Evolutionary conservation across 352 stramenopile genomes (phyloP).

Genomic region (Pythium rishiriense): DNA sequence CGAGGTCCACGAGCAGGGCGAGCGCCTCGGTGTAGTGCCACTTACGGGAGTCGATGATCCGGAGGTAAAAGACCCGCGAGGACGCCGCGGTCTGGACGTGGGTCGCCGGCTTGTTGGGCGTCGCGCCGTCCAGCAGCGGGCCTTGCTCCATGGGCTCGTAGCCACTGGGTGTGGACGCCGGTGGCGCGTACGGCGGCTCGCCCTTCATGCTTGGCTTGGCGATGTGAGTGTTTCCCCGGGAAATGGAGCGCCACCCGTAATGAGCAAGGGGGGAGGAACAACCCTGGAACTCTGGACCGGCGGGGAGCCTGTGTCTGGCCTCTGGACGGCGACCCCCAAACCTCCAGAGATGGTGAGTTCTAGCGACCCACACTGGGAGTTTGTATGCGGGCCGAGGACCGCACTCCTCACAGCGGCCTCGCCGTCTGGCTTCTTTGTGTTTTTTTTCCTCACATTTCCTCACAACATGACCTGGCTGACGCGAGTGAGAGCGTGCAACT

Average conservation of each 20-base stretch:
- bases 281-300: neutral
- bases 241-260: neutral
- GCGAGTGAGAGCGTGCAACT: constrained; percentile 1
- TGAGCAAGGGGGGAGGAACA: neutral
- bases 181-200: constrained; percentile 17
- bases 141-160: constrained; percentile 19
- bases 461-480: neutral
- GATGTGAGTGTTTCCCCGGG: neutral
- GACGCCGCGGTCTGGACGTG: constrained; percentile 6
- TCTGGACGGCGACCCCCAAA: neutral
- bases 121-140: constrained; percentile 9
- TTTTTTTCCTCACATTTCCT: constrained; percentile 14
- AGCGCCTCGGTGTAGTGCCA: constrained; percentile 89
- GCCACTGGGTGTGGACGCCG: constrained; percentile 7
- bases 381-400: neutral
- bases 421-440: constrained; percentile 15
- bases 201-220: constrained; percentile 10
- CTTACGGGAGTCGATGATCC: constrained; percentile 85
- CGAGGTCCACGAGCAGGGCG: constrained; percentile 83
- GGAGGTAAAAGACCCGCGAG: constrained; percentile 69
- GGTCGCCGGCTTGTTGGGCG: constrained; percentile 4
- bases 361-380: neutral
- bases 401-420: neutral
- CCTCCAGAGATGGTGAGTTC: neutral
- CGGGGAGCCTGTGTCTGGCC: no score